A percentile compares a stretch with the other conserved stretches of the same genome.
These are phyloP conservation scores for Helichrysum umbraculigerum DNA, from an alignment of 129 eudicot species.

Conservation along the genomic window DNA sequence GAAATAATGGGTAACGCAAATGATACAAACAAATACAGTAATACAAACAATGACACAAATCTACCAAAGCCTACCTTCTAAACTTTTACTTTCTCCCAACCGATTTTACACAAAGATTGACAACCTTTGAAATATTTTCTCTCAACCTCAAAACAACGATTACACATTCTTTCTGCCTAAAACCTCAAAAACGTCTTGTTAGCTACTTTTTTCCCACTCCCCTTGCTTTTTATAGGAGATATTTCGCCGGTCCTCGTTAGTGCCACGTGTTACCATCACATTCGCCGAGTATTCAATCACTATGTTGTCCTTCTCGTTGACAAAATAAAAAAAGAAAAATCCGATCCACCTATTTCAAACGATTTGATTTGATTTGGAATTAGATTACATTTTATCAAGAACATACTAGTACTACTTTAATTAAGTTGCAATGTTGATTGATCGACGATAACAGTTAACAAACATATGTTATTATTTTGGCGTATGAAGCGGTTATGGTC, in stretches of 20 bases:
- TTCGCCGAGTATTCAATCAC: too few species aligned
- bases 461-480: too few species aligned
- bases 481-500: too few species aligned
- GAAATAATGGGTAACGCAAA: background rate
- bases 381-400: too few species aligned
- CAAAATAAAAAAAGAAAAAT: too few species aligned
- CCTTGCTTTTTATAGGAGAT: background rate
- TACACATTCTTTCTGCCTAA: background rate
- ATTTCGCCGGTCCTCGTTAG: background rate
- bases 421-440: too few species aligned
- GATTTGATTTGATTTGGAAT: too few species aligned
- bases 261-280: background rate
- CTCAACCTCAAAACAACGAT: background rate
- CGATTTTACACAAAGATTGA: background rate
- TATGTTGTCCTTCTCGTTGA: too few species aligned
- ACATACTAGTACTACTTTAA: too few species aligned
- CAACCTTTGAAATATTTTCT: background rate
- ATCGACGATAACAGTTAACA: too few species aligned
- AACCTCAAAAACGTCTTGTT: background rate
- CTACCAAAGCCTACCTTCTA: constrained; percentile 7
- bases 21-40: background rate
- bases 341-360: too few species aligned
- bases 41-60: constrained; percentile 12
- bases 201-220: background rate
- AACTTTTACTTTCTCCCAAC: background rate